Evolutionary conservation across 2,329 filamentous ascomycete genomes (phyloP), one percentile per base, ranked within the genome.

Genomic region (Monilinia fructicola): DNA sequence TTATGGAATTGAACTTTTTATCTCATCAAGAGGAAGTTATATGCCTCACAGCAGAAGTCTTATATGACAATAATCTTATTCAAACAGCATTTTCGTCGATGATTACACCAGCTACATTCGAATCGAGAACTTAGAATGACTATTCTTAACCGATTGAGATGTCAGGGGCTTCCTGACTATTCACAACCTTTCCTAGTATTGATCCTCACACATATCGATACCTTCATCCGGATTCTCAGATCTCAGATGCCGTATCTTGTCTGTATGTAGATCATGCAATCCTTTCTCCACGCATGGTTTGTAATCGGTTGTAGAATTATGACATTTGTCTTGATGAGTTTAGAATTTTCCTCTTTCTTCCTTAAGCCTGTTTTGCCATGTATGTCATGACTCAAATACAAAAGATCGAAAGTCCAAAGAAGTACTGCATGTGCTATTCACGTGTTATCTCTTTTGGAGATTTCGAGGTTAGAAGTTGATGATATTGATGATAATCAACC

Each of bases 401-500:
- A 59, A 26, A 7, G 26, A 21, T 1, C 28, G 12, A 44, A 44
- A 46, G 55, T 11, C 31, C 18, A 2, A 46, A 2, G 10, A 44
- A 10, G 26, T 46, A 1, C 46, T 28, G 10, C 40, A 31, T 12
- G 2, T 38, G 26, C 26, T 44, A n/a, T 3, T 46, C 21, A n/a
- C 2, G 7, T 0, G 11, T 2, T 28, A 2, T 16, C 12, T n/a
- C 1, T 46, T 16, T 14, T 7, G 26, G 2, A 10, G 7, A 7
- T 16, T 7, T n/a, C 3, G 28, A 12, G 0, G 9, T 44, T 5
- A 48, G 21, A 21, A 11, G 18, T 48, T 48, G 10, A 9, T 42
- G 5, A 5, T 46, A 21, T 26, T 28, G 4, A 2, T 21, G 40
- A 42, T 16, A 14, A 42, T 16, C 16, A 42, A 42, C 16, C 12